Base-by-base conservation (phyloP, 257 asterid species). In the Plectranthus barbatus region DNA sequence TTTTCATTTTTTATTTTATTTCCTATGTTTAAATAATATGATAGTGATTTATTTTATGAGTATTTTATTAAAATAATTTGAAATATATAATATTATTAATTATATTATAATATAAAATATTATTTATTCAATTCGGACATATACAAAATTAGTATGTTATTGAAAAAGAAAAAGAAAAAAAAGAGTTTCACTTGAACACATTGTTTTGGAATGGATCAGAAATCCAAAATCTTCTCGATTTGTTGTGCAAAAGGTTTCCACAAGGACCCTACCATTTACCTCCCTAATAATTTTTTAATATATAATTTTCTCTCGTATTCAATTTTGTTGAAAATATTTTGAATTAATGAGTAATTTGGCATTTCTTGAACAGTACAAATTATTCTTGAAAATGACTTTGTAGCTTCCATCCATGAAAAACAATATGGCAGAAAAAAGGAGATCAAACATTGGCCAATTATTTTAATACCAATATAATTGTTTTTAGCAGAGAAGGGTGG, bases 211-310 rank as follows among this genome's bases (percentile, higher is more conserved):
- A 66, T 24, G 61, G 72, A 81, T 79, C 78, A 79, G 17, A 77
- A 74, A 75, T 51, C 48, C 47, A 63, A 81, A 42, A 78, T 75
- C 71, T 45, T 53, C 39, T 60, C 37, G 63, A 76, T 77, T 80
- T 80, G 83, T 75, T 74, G 68, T 62, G 81, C 47, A 69, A 81
- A 77, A 75, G 83, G 58, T 75, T 69, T 59, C 48, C 85, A 66
- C 39, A 39, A 23, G 73, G 82, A 39, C 84, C 86, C 87, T 31
- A 78, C 86, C 81, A 76, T 53, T 68, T 61, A 24, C 51, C 69
- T 46, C 70, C 55, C 55, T 57, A 15, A 68, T 54, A 17, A 41
- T 49, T 14, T 60, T 56, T 34, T 40, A 20, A 34, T 41, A 24
- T 31, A 2, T 1, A 6, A 4, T 1, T 18, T 26, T 14, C n/a